Percentiles rank a stretch among this genome's conserved stretches.
Conservation (phyloP, 768 basidiomycete species). For the Mycena indigotica region DNA sequence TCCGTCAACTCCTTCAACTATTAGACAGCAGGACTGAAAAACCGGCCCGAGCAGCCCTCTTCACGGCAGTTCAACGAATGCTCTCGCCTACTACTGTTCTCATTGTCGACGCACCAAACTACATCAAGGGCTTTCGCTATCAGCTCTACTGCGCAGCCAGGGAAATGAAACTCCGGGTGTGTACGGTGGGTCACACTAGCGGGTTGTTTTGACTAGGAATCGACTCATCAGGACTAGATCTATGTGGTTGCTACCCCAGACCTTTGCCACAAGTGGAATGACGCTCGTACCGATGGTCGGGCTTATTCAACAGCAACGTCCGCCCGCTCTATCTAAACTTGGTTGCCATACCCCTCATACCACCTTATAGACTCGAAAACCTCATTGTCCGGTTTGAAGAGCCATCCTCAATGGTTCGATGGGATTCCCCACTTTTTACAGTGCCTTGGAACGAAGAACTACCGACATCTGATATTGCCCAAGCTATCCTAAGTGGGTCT, state of each 20-base stretch:
- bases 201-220: neutral
- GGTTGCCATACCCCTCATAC: constrained; percentile 1
- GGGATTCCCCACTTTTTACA: constrained; percentile 95
- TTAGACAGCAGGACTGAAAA: constrained; percentile 84
- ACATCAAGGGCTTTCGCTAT: constrained; percentile 98
- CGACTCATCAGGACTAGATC: constrained; percentile 49
- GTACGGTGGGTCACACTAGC: constrained; percentile 67
- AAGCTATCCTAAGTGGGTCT: constrained; percentile 73
- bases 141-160: constrained; percentile 96
- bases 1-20: constrained; percentile 6
- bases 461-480: constrained; percentile 75
- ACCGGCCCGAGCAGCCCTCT: constrained; percentile 79
- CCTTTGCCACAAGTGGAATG: constrained; percentile 78
- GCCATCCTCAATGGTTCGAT: constrained; percentile 96
- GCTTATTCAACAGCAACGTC: constrained; percentile 77
- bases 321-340: constrained; percentile 27
- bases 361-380: constrained; percentile 69
- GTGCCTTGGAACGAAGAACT: constrained; percentile 70
- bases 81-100: constrained; percentile 75
- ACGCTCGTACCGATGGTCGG: constrained; percentile 44
- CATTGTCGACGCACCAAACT: constrained; percentile 90
- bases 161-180: constrained; percentile 81
- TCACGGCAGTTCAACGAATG: constrained; percentile 78
- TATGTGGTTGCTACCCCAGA: constrained; percentile 77
- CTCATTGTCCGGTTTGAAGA: constrained; percentile 91